These are phyloP conservation scores for Paxillus ammoniavirescens DNA, from an alignment of 768 basidiomycete genomes.

Conservation along the genomic window DNA sequence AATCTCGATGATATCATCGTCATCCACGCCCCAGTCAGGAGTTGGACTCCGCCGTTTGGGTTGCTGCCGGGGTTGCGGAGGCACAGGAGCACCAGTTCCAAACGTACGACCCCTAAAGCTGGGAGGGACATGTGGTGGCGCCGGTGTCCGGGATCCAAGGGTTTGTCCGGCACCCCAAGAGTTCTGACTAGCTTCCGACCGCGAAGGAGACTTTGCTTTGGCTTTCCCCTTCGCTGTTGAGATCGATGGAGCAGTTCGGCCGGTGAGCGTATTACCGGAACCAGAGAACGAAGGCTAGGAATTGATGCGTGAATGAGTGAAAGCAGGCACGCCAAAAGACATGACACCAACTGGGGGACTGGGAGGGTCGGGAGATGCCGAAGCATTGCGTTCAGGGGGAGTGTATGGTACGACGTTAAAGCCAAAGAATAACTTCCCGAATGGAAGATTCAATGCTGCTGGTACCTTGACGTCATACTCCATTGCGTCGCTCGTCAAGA, in stretches of 20 bases:
- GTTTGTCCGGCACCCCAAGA: conserved; percentile 52
- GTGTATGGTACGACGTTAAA: conserved; percentile 76
- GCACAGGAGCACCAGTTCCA: conserved; percentile 53
- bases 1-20: conserved; percentile 80
- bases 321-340: neutral
- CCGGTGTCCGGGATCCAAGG: conserved; percentile 38
- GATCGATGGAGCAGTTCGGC: conserved; percentile 38
- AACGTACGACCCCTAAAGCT: conserved; percentile 37
- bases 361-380: conserved; percentile 28
- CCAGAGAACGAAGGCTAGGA: conserved; percentile 55
- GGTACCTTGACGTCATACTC: conserved; percentile 80
- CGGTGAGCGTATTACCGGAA: conserved; percentile 65
- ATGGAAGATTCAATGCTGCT: conserved; percentile 85
- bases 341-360: conserved; percentile 28
- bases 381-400: conserved; percentile 40
- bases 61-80: conserved; percentile 40
- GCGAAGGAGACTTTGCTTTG: conserved; percentile 35
- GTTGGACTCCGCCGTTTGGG: conserved; percentile 54
- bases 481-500: conserved; percentile 79
- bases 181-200: conserved; percentile 27
- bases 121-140: conserved; percentile 27
- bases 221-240: conserved; percentile 57
- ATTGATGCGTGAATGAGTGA: neutral
- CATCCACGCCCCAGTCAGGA: conserved; percentile 84
- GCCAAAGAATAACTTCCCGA: conserved; percentile 96